Conservation (phyloP, 2,329 filamentous ascomycete species). For the Ceratocystiopsis sp. region DNA sequence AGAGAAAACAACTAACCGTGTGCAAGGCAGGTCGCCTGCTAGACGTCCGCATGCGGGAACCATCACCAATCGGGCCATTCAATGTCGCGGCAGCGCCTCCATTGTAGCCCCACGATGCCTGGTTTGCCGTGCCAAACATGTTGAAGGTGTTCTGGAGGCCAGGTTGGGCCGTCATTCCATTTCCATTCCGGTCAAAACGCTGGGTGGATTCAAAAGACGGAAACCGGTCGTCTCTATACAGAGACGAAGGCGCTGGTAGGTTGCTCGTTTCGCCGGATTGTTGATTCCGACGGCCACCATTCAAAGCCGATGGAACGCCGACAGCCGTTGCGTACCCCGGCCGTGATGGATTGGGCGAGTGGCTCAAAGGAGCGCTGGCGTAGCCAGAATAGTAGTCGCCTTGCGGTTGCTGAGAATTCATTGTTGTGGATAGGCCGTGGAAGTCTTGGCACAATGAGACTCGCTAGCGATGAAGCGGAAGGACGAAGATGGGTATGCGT, state of each 20-base stretch:
- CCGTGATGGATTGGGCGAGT: constrained; percentile 55
- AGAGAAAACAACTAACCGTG: constrained; percentile 31
- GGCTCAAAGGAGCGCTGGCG: constrained; percentile 33
- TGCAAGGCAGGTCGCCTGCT: constrained; percentile 48
- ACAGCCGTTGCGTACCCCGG: constrained; percentile 44
- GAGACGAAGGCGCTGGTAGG: constrained; percentile 41
- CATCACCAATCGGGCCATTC: constrained; percentile 47
- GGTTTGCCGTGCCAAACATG: constrained; percentile 31
- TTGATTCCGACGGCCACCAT: constrained; percentile 51
- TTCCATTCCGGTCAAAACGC: constrained; percentile 24
- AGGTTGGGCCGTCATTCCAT: constrained; percentile 16
- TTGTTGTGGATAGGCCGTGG: constrained; percentile 11
- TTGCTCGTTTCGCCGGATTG: constrained; percentile 62
- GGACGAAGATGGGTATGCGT: too few species aligned
- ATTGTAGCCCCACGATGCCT: constrained; percentile 66
- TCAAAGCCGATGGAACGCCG: constrained; percentile 17
- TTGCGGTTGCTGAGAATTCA: constrained; percentile 40
- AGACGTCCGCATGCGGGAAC: constrained; percentile 34
- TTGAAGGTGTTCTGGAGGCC: constrained; percentile 24
- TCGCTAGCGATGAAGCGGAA: too few species aligned
- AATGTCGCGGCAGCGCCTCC: constrained; percentile 39
- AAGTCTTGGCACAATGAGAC: too few species aligned
- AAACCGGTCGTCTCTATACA: constrained; percentile 56
- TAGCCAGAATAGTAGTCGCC: constrained; percentile 53
- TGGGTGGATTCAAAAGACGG: constrained; percentile 43